Evolutionary conservation across 305 asterid species (phyloP).

Genomic region (Lippia alba): DNA sequence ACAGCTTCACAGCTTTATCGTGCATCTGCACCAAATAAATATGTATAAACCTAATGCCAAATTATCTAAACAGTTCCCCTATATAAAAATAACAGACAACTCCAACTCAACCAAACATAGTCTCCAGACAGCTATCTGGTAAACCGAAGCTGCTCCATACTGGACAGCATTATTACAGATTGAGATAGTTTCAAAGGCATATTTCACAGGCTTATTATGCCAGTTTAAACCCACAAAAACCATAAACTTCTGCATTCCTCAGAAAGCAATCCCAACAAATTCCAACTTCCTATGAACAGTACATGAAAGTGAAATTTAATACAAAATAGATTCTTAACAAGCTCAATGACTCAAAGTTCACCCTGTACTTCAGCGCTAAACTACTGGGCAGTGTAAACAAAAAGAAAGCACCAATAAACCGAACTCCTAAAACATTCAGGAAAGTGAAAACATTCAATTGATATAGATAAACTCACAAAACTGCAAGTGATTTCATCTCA

Average conservation of each 20-base stretch:
- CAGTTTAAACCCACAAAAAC: background rate
- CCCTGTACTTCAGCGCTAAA: background rate
- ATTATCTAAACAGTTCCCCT: background rate
- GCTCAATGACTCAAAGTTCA: background rate
- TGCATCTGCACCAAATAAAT: constrained; percentile 57
- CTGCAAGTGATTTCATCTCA: background rate
- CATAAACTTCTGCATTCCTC: background rate
- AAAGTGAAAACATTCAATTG: background rate
- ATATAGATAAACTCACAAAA: background rate
- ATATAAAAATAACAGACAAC: background rate
- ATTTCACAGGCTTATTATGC: no score
- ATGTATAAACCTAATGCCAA: background rate
- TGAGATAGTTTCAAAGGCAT: no score
- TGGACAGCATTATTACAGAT: no score
- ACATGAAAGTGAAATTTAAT: background rate
- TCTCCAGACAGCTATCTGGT: no score
- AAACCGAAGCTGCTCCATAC: no score
- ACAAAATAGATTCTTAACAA: background rate
- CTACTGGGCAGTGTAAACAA: background rate
- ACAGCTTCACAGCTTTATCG: constrained; percentile 68
- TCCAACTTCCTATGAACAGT: background rate
- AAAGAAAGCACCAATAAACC: background rate
- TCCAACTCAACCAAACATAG: no score
- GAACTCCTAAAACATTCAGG: background rate
- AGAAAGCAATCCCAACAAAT: background rate